Conservation (phyloP, 2,329 filamentous ascomycete species). For the Fusarium foetens region DNA sequence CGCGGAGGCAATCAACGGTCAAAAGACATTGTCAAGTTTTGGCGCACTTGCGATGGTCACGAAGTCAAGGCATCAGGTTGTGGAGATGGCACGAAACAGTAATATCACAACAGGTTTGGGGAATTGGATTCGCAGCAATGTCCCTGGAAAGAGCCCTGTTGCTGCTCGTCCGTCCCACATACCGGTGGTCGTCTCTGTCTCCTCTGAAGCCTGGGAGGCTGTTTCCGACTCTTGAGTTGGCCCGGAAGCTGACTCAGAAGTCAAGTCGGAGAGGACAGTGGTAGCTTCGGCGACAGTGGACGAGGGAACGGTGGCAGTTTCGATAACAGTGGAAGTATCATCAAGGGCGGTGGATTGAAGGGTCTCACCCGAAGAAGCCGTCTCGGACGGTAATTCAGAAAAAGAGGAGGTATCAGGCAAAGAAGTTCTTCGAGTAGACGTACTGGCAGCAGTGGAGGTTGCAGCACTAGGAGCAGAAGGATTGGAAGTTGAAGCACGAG, state of each 20-base stretch:
- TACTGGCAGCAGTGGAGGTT: constrained; percentile 47
- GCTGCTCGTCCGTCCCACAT: constrained; percentile 44
- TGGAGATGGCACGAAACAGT: constrained; percentile 21
- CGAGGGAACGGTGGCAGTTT: constrained; percentile 19
- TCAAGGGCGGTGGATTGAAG: constrained; percentile 31
- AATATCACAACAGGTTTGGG: constrained; percentile 35
- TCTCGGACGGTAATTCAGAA: constrained; percentile 44
- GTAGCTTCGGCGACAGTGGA: constrained; percentile 17
- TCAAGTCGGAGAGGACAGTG: constrained; percentile 5
- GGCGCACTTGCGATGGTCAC: constrained; percentile 41
- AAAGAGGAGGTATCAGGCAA: constrained; percentile 44
- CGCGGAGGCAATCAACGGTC: constrained; percentile 6
- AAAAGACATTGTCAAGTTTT: constrained; percentile 1
- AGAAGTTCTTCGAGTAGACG: constrained; percentile 46
- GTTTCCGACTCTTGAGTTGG: constrained; percentile 21
- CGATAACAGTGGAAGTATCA: constrained; percentile 26
- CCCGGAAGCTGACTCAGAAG: constrained; percentile 20
- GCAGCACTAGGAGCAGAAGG: constrained; percentile 41
- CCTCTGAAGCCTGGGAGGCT: constrained; percentile 27
- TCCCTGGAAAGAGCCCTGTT: constrained; percentile 17
- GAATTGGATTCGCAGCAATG: constrained; percentile 20
- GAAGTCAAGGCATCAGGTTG: not conserved
- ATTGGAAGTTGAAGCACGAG: constrained; percentile 44
- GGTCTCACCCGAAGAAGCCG: constrained; percentile 42
- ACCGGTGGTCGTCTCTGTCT: constrained; percentile 42